Conservation (phyloP, 1,139 yeast genomes). For the Taphrina flavorubra region DNA sequence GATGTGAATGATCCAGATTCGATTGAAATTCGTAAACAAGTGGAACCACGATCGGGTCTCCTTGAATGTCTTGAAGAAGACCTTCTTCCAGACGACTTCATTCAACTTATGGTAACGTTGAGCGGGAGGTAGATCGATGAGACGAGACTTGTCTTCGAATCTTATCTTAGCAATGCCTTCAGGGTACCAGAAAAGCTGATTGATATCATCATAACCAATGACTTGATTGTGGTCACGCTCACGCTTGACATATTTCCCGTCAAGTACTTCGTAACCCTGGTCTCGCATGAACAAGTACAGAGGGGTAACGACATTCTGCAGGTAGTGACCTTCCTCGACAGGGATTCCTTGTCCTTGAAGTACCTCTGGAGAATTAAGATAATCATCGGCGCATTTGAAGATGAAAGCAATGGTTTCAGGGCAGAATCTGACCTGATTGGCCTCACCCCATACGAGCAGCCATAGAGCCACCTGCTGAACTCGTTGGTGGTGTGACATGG, state of each 20-base stretch:
- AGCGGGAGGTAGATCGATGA: slow-evolving; percentile 85
- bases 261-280: slow-evolving; percentile 92
- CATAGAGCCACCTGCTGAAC: slow-evolving; percentile 89
- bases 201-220: slow-evolving; percentile 97
- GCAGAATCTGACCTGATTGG: slow-evolving; percentile 93
- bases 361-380: slow-evolving; percentile 84
- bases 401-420: slow-evolving; percentile 93
- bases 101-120: slow-evolving; percentile 90
- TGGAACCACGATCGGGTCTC: slow-evolving; percentile 99
- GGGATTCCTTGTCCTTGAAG: slow-evolving; percentile 71
- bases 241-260: slow-evolving; percentile 95
- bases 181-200: slow-evolving; percentile 98
- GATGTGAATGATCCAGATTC: slow-evolving; percentile 95
- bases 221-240: slow-evolving; percentile 94
- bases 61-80: slow-evolving; percentile 93
- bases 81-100: slow-evolving; percentile 90
- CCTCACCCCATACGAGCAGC: slow-evolving; percentile 96
- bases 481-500: slow-evolving; percentile 72
- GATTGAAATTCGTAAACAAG: slow-evolving; percentile 90
- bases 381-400: slow-evolving; percentile 90
- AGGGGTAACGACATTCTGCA: slow-evolving; percentile 91
- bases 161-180: slow-evolving; percentile 95
- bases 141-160: slow-evolving; percentile 86
- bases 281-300: slow-evolving; percentile 86
- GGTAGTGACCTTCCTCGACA: slow-evolving; percentile 78